phyloP scores from a whole-genome alignment of 164 flowering plant species.

The Saururus chinensis region DNA sequence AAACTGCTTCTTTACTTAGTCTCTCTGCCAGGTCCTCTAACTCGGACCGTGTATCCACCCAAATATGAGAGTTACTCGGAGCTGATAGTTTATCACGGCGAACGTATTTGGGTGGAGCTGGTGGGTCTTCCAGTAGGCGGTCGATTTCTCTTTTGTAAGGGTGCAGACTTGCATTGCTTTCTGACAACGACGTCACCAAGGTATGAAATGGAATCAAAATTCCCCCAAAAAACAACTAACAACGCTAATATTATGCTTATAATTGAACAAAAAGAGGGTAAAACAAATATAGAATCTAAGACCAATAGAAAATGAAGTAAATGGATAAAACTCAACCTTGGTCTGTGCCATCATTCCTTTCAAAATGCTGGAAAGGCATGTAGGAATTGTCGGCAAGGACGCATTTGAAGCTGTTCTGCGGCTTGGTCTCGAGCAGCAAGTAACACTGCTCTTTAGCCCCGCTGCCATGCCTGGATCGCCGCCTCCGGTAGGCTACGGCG shows the following conservation, averaged over 20 bases:
- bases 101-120: neutral
- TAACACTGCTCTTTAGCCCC: neutral
- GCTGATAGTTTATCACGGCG: constrained; percentile 9
- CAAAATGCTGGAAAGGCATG: constrained; percentile 6
- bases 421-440: constrained; percentile 6
- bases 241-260: neutral
- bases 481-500: neutral
- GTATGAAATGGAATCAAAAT: neutral
- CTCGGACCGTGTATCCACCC: constrained; percentile 61
- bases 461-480: neutral
- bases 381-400: constrained; percentile 13
- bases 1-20: constrained; percentile 48
- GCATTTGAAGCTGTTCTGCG: constrained; percentile 11
- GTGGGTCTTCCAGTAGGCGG: constrained; percentile 14
- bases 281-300: neutral
- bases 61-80: constrained; percentile 36
- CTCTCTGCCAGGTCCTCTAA: constrained; percentile 45
- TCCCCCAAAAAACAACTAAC: neutral
- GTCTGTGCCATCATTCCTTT: constrained; percentile 1
- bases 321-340: too few species aligned
- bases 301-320: too few species aligned
- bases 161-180: constrained; percentile 10
- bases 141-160: constrained; percentile 21
- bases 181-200: constrained; percentile 4
- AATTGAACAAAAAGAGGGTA: neutral